These are phyloP conservation scores for Apodospora peruviana DNA, from an alignment of 495 filamentous ascomycete species.

Conservation along the genomic window DNA sequence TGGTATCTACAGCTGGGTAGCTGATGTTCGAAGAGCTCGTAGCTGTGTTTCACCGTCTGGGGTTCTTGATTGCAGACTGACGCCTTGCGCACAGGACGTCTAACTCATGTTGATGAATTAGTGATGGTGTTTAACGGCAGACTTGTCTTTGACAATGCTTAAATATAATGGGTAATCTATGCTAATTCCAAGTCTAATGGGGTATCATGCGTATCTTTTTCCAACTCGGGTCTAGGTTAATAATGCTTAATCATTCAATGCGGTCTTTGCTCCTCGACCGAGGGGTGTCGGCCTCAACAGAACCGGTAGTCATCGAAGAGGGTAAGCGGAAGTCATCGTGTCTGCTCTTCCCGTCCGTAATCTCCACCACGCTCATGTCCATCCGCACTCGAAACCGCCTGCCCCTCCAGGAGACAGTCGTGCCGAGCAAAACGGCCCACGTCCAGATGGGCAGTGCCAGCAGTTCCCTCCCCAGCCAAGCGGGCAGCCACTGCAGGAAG, in stretches of 20 bases:
- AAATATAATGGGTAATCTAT: background rate
- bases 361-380: conserved; percentile 70
- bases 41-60: no score
- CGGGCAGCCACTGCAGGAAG: conserved; percentile 66
- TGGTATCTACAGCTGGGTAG: no score
- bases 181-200: background rate
- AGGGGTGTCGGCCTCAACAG: conserved; percentile 6
- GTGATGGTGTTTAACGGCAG: no score
- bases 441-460: conserved; percentile 84
- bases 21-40: no score
- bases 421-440: conserved; percentile 77
- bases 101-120: no score
- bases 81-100: no score
- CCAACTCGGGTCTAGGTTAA: conserved; percentile 6
- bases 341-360: conserved; percentile 21
- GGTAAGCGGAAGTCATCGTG: background rate
- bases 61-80: no score
- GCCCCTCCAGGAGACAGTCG: conserved; percentile 82
- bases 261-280: conserved; percentile 23
- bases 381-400: conserved; percentile 73
- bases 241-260: no score
- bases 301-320: no score
- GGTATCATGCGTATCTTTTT: no score
- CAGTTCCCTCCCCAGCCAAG: conserved; percentile 81
- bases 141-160: background rate